Evolutionary conservation across 345 rosid genomes (phyloP).

Genomic region (Lagerstroemia speciosa): DNA sequence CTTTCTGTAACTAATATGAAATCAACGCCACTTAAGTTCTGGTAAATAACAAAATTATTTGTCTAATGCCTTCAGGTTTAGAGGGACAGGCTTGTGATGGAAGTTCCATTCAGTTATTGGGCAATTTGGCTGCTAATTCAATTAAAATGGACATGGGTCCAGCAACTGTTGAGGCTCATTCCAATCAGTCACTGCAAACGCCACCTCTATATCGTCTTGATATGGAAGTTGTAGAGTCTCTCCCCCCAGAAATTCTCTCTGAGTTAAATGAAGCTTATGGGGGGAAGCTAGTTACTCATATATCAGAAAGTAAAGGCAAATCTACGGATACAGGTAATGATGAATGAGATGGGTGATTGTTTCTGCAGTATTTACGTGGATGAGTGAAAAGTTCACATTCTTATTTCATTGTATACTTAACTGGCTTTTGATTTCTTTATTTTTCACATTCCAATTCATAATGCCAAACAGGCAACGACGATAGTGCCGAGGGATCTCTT

Average conservation of each 20-base stretch:
- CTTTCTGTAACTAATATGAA: neutral
- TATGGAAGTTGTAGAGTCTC: constrained; percentile 68
- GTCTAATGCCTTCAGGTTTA: constrained; percentile 30
- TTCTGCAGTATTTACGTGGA: constrained; percentile 11
- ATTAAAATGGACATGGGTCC: constrained; percentile 22
- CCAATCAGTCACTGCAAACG: constrained; percentile 25
- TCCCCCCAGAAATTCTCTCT: constrained; percentile 68
- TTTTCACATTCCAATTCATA: neutral
- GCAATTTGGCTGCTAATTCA: constrained; percentile 25
- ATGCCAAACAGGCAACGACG: constrained; percentile 16
- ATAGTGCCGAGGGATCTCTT: constrained; percentile 15
- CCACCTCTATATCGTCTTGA: constrained; percentile 75
- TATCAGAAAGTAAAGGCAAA: constrained; percentile 41
- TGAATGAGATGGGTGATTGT: neutral
- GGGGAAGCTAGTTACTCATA: constrained; percentile 51
- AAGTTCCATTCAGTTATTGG: constrained; percentile 19
- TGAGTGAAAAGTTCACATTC: constrained; percentile 19
- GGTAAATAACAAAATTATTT: neutral
- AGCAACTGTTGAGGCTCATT: constrained; percentile 18
- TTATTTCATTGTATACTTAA: neutral
- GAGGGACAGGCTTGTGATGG: constrained; percentile 20
- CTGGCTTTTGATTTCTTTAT: neutral
- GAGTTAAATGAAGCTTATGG: constrained; percentile 80
- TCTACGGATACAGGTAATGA: constrained; percentile 18
- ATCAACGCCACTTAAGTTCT: neutral